Evolutionary conservation across 495 filamentous ascomycete species (phyloP).

Genomic region (Daldinia childiae): DNA sequence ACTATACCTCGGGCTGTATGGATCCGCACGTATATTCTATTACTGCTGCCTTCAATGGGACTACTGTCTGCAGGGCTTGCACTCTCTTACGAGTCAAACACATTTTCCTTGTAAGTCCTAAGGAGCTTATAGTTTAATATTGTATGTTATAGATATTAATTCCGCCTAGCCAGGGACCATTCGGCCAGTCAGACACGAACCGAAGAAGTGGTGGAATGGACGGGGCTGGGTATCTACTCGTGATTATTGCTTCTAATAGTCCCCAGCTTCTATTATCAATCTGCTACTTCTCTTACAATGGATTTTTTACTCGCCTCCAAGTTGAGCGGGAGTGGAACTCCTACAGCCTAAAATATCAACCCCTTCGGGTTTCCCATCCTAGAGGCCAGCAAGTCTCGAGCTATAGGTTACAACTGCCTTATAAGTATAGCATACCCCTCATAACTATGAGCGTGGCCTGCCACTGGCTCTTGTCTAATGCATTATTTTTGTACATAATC

Average conservation of each 20-base stretch:
- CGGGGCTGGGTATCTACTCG: no score
- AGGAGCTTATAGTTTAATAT: no score
- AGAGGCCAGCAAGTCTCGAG: background rate
- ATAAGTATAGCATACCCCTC: background rate
- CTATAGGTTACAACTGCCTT: background rate
- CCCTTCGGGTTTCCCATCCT: background rate
- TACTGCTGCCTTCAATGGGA: no score
- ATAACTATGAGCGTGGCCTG: background rate
- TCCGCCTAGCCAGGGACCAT: no score
- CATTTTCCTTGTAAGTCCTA: no score
- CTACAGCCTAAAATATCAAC: background rate
- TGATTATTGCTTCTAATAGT: background rate
- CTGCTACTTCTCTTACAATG: background rate
- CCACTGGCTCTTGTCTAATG: background rate
- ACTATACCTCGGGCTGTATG: no score
- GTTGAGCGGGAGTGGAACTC: background rate
- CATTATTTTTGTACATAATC: background rate
- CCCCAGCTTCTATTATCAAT: background rate
- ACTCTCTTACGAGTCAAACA: no score
- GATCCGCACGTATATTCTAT: no score
- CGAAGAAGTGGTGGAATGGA: no score
- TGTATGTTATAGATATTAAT: no score
- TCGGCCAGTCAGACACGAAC: no score
- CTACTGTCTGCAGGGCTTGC: no score
- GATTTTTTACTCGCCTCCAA: background rate